Evolutionary conservation across 2,329 filamentous ascomycete genomes (phyloP).

Genomic region (Ophiostoma sp.): DNA sequence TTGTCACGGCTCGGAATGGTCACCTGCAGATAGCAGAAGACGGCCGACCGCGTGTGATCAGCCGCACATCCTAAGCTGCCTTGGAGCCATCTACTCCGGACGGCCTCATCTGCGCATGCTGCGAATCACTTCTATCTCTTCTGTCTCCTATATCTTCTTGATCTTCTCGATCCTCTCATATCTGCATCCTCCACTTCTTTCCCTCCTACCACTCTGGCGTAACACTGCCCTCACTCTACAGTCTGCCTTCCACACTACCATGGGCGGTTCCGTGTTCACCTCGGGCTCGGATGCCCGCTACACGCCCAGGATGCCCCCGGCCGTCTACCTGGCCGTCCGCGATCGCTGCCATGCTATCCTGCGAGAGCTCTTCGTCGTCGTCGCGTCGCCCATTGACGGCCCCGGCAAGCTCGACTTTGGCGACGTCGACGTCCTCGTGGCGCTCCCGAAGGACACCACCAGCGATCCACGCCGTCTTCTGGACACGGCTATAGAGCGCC

Average conservation of each 20-base stretch:
- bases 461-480: not conserved
- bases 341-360: slow-evolving; percentile 43
- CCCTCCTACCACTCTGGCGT: not conserved
- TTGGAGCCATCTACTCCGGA: not conserved
- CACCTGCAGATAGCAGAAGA: not conserved
- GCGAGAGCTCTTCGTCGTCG: slow-evolving; percentile 46
- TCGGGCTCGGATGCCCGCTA: slow-evolving; percentile 42
- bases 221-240: not conserved
- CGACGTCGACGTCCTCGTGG: slow-evolving; percentile 67
- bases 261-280: slow-evolving; percentile 62
- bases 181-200: too few relatives aligned
- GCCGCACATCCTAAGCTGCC: not conserved
- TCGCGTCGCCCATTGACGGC: slow-evolving; percentile 59
- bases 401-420: slow-evolving; percentile 64
- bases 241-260: not conserved
- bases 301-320: slow-evolving; percentile 60
- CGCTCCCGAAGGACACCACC: slow-evolving; percentile 23
- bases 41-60: not conserved
- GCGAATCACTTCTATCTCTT: not conserved
- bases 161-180: not conserved
- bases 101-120: not conserved
- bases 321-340: slow-evolving; percentile 52
- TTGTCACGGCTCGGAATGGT: not conserved
- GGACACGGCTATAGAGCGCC: slow-evolving; percentile 17
- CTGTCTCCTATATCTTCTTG: not conserved